Base-by-base conservation (phyloP, 179 eudicot species). In the Kewa caespitosa region DNA sequence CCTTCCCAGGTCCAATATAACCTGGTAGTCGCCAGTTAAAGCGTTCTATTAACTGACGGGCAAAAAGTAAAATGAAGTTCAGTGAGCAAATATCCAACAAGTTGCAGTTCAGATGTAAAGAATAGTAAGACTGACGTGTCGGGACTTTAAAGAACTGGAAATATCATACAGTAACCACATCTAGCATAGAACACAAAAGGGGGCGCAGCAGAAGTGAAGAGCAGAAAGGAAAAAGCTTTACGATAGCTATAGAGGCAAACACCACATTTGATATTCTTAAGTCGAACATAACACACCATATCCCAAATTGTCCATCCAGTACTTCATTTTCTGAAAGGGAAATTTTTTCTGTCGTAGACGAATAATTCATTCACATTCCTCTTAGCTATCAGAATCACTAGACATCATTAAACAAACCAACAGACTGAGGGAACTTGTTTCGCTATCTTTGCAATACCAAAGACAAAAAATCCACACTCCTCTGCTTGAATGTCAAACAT, bases 1-100 rank as follows among this genome's bases (percentile, higher is more conserved):
- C 94, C 31, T 81, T 87, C 71, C 90, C 92, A 66, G 70, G 69
- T 69, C 99, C 99, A 79, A 93, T 80, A 76, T 93, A 95, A 50
- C 97, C 98, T 67, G 99, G 99, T 38, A 95, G 77, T 55, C 95
- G 82, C 75, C 97, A 85, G 74, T 84, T 93, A 83, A 91, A 95
- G 73, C 97, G 93, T 82, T 95, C 97, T 59, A 90, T 80, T 42
- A 95, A 71, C 99, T 95, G 90, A 72, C 41, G 71, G 20, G 63
- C 14, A 65, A 38, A 77, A 39, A 68, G 22, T 33, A 0, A 55
- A 52, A 66, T 31, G 62, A 55, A 28, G 23, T 46, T 17, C 20
- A 2, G 20, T 46, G 13, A 17, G 54, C 8, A 46, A 23, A 6
- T 46, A 46, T 46, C 54, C 13, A 46, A 46, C 20, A 46, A 46